Percentiles rank a stretch among this genome's conserved stretches.
phyloP scores from a whole-genome alignment of 2,329 filamentous ascomycete species.

The Trichoderma simmonsii region DNA sequence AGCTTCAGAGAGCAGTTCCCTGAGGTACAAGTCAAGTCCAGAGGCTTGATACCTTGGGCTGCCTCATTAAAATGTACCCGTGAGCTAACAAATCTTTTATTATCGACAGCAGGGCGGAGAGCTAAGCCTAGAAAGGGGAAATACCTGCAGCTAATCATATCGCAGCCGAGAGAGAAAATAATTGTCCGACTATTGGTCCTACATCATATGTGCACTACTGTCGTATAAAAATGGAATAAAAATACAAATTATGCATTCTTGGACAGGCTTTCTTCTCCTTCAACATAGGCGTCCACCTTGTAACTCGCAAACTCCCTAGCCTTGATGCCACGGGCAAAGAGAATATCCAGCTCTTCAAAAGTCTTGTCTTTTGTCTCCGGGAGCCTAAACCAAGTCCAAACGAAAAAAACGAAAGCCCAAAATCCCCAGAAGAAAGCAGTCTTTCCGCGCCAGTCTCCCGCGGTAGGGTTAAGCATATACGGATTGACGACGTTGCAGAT shows the following conservation, averaged over 20 bases:
- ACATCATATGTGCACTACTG: background rate
- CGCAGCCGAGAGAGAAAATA: background rate
- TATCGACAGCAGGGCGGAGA: background rate
- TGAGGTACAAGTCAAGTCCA: background rate
- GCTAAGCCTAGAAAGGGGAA: background rate
- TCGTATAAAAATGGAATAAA: background rate
- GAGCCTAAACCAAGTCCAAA: constrained; percentile 50
- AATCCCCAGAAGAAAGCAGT: background rate
- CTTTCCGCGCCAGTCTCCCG: constrained; percentile 29
- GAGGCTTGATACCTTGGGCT: background rate
- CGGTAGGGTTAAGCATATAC: constrained; percentile 30
- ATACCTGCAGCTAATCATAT: background rate
- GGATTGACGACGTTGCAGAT: constrained; percentile 28
- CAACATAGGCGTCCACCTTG: constrained; percentile 31
- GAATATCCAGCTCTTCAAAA: constrained; percentile 52
- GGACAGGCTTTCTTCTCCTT: background rate
- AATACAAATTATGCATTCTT: background rate
- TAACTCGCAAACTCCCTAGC: constrained; percentile 39
- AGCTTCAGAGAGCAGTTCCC: background rate
- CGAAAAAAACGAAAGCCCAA: constrained; percentile 43
- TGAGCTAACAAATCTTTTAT: background rate
- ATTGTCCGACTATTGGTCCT: background rate
- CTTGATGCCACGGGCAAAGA: constrained; percentile 44
- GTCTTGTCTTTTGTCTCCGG: constrained; percentile 50
- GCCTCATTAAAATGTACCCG: background rate